These are phyloP conservation scores for Umbellularia californica DNA, from an alignment of 164 flowering plant species.

Conservation along the genomic window DNA sequence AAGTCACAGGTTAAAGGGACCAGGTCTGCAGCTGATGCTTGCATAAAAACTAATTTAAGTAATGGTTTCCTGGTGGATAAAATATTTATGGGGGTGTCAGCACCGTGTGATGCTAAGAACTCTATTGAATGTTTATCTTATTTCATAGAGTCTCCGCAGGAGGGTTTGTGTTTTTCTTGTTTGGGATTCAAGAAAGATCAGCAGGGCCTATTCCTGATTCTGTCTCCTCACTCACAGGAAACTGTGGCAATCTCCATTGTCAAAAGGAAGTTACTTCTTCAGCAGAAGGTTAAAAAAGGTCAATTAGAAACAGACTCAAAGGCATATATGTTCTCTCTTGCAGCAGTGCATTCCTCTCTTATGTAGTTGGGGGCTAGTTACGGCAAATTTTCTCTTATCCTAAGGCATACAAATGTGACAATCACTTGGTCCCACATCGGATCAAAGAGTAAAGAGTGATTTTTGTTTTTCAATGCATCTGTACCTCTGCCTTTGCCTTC, in stretches of 20 bases:
- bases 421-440: no score
- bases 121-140: background rate
- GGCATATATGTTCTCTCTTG: no score
- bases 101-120: background rate
- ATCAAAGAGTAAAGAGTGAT: no score
- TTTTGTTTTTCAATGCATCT: no score
- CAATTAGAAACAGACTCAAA: no score
- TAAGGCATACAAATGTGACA: no score
- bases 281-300: background rate
- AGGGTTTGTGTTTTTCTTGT: background rate
- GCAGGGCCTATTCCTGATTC: background rate
- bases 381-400: no score
- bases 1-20: background rate
- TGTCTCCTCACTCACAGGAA: background rate
- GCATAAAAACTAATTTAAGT: background rate
- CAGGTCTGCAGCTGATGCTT: background rate
- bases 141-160: background rate
- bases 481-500: no score
- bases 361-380: no score
- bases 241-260: background rate
- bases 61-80: background rate
- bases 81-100: background rate
- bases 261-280: background rate
- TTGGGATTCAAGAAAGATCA: background rate
- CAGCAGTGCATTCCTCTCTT: no score